Conservation (phyloP, 1,139 yeast species). For the Suhomyces bolitotheri region DNA sequence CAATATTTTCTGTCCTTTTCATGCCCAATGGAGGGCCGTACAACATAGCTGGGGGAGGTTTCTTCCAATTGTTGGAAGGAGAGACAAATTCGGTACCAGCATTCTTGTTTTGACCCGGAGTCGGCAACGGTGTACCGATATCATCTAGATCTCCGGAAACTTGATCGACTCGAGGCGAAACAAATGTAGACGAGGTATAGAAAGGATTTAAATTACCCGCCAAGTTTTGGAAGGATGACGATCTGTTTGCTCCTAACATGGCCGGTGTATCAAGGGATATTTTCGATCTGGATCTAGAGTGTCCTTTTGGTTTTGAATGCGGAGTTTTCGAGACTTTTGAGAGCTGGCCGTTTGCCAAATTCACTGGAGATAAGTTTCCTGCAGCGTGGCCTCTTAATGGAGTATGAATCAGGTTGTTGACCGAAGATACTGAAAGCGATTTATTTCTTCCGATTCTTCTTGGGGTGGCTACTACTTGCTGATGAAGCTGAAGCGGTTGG, state of each 20-base stretch:
- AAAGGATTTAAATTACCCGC: conserved; percentile 41
- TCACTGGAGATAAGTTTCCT: conserved; percentile 26
- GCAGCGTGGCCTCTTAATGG: conserved; percentile 26
- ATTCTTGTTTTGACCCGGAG: conserved; percentile 22
- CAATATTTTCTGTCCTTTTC: conserved; percentile 25
- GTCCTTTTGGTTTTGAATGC: conserved; percentile 34
- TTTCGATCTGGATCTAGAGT: conserved; percentile 43
- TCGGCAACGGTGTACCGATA: conserved; percentile 36
- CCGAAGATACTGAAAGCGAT: conserved; percentile 32
- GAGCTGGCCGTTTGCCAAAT: conserved; percentile 21
- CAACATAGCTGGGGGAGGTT: conserved; percentile 3
- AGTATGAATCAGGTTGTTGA: conserved; percentile 26
- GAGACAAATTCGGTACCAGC: conserved; percentile 7
- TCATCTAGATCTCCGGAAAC: conserved; percentile 29
- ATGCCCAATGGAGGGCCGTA: conserved; percentile 12
- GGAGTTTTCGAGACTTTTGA: conserved; percentile 36
- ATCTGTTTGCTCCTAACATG: conserved; percentile 7
- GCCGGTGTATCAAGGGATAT: conserved; percentile 32
- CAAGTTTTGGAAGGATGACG: conserved; percentile 21
- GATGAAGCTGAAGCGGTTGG: conserved; percentile 18
- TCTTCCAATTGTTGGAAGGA: conserved; percentile 4
- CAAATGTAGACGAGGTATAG: conserved; percentile 44
- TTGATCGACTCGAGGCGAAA: conserved; percentile 41
- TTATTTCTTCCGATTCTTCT: conserved; percentile 32
- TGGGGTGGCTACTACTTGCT: conserved; percentile 28